Percentiles rank a stretch among this genome's conserved stretches.
Evolutionary conservation across 768 basidiomycete genomes (phyloP).

Genomic region (Kwoniella sp.): DNA sequence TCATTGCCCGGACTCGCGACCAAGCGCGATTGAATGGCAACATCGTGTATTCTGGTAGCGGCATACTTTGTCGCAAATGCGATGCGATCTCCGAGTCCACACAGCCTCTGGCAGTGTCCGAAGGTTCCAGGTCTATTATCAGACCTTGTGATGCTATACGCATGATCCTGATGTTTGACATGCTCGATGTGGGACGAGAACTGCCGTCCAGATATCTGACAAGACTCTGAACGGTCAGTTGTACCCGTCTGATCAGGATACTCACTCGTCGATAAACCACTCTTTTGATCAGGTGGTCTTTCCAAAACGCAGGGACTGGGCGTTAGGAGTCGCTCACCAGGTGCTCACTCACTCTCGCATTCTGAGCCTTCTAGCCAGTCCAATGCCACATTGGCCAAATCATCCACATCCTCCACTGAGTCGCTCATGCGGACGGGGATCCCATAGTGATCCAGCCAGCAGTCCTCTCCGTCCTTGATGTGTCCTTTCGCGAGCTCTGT

Average conservation of each 20-base stretch:
- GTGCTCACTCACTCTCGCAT: slow-evolving; percentile 16
- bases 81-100: slow-evolving; percentile 38
- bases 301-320: slow-evolving; percentile 22
- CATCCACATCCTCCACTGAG: slow-evolving; percentile 57
- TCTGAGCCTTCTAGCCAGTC: slow-evolving; percentile 56
- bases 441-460: slow-evolving; percentile 85
- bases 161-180: slow-evolving; percentile 5
- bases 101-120: not conserved
- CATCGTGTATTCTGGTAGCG: no score
- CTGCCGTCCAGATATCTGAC: slow-evolving; percentile 1
- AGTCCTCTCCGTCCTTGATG: slow-evolving; percentile 61
- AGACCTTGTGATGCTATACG: slow-evolving; percentile 1
- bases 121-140: not conserved
- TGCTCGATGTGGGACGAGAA: not conserved
- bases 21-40: slow-evolving; percentile 13
- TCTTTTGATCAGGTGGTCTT: slow-evolving; percentile 21
- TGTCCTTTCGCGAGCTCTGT: slow-evolving; percentile 71
- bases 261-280: slow-evolving; percentile 38
- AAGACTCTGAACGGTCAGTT: slow-evolving; percentile 4
- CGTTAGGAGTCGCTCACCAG: not conserved
- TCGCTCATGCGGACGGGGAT: slow-evolving; percentile 67
- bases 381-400: slow-evolving; percentile 60
- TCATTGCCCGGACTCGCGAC: slow-evolving; percentile 12
- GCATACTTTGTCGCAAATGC: slow-evolving; percentile 44
- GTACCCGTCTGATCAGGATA: not conserved